Percentiles rank a stretch among this genome's conserved stretches.
Evolutionary conservation across 495 filamentous ascomycete species (phyloP).

Genomic region (Lepraria neglecta): DNA sequence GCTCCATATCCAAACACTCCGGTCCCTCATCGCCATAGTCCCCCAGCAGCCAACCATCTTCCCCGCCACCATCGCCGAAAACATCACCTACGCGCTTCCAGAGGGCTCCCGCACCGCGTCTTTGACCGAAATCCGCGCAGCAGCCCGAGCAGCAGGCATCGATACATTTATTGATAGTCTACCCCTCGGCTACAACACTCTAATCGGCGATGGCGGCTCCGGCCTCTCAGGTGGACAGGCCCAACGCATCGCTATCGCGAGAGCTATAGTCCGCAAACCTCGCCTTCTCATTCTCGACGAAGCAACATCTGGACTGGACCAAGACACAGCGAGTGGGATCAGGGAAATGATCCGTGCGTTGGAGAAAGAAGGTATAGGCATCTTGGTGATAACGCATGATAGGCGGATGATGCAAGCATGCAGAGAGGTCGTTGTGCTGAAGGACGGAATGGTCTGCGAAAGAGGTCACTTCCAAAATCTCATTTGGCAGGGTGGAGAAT

Average conservation of each 20-base stretch:
- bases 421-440: slow-evolving; percentile 63
- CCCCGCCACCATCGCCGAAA: slow-evolving; percentile 61
- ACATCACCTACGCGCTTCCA: slow-evolving; percentile 73
- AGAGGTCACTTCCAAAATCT: slow-evolving; percentile 55
- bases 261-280: slow-evolving; percentile 66
- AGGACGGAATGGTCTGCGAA: slow-evolving; percentile 58
- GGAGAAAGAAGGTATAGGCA: slow-evolving; percentile 41
- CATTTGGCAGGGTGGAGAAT: slow-evolving; percentile 35
- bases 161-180: slow-evolving; percentile 75
- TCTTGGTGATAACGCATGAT: slow-evolving; percentile 70
- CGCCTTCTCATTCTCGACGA: slow-evolving; percentile 78
- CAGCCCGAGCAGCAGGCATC: slow-evolving; percentile 65
- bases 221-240: slow-evolving; percentile 77
- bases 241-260: slow-evolving; percentile 74
- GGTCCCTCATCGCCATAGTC: slow-evolving; percentile 65
- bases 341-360: slow-evolving; percentile 54
- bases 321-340: slow-evolving; percentile 58
- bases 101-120: slow-evolving; percentile 36
- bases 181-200: slow-evolving; percentile 64
- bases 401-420: slow-evolving; percentile 78
- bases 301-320: slow-evolving; percentile 76
- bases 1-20: slow-evolving; percentile 57
- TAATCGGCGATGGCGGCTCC: slow-evolving; percentile 70
- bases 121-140: slow-evolving; percentile 43
- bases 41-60: slow-evolving; percentile 76